Conservation (phyloP, 352 stramenopile species). For the Aphanomyces cochlioides region DNA sequence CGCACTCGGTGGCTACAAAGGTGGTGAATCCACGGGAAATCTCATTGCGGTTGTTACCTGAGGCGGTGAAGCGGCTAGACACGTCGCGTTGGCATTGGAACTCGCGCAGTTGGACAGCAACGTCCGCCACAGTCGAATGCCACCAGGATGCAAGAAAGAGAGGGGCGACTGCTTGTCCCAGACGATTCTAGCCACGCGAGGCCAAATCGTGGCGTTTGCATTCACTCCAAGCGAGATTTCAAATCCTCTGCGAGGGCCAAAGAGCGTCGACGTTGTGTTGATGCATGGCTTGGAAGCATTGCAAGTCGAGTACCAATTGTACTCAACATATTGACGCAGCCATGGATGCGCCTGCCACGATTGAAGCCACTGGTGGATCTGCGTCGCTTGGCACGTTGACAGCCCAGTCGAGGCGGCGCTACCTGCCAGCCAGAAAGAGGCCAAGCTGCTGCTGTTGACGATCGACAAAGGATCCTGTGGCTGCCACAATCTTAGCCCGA, state of each 20-base stretch:
- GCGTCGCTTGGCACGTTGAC: conserved; percentile 10
- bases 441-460: neutral
- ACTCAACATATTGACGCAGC: conserved; percentile 20
- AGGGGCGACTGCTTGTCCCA: conserved; percentile 22
- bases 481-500: neutral
- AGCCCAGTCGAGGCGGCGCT: neutral
- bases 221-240: neutral
- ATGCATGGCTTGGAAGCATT: neutral
- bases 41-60: too few species aligned
- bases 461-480: conserved; percentile 2
- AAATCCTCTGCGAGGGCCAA: conserved; percentile 10
- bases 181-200: neutral
- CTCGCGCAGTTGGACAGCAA: neutral
- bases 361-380: conserved; percentile 14
- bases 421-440: neutral
- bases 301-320: conserved; percentile 13
- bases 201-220: neutral
- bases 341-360: conserved; percentile 26
- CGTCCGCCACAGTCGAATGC: conserved; percentile 13
- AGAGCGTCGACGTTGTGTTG: neutral
- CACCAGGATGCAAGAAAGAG: conserved; percentile 24
- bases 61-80: neutral
- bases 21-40: too few species aligned
- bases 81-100: conserved; percentile 13
- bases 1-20: too few species aligned